These are phyloP conservation scores for Kodamaea neixiangensis DNA, from an alignment of 805 yeast genomes.

Conservation along the genomic window DNA sequence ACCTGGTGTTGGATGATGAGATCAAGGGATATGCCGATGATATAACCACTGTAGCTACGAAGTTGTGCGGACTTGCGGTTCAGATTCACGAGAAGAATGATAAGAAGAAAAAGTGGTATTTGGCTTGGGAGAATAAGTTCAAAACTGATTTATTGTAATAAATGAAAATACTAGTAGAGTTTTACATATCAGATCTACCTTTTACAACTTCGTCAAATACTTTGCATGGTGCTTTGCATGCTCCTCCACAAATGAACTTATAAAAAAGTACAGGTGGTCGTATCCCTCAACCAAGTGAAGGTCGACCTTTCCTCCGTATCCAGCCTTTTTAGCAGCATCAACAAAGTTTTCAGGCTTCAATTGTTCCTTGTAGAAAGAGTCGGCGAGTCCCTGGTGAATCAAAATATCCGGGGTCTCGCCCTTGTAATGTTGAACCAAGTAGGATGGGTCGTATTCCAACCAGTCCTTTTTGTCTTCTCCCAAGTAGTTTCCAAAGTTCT, in stretches of 20 bases:
- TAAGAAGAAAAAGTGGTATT: conserved; percentile 59
- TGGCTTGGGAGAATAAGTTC: conserved; percentile 54
- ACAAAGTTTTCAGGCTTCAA: conserved; percentile 74
- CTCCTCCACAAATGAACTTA: conserved; percentile 73
- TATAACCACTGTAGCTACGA: conserved; percentile 28
- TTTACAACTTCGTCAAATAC: conserved; percentile 38
- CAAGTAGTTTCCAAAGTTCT: conserved; percentile 77
- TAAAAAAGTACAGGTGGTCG: conserved; percentile 89
- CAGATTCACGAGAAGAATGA: conserved; percentile 50
- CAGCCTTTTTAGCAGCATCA: conserved; percentile 57
- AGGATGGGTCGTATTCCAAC: conserved; percentile 82
- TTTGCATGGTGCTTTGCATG: conserved; percentile 90
- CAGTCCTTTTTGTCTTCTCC: conserved; percentile 64
- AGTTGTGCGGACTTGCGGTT: conserved; percentile 41
- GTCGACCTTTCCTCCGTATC: conserved; percentile 60
- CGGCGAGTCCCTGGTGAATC: conserved; percentile 81
- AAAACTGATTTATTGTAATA: background rate
- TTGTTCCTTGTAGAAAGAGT: conserved; percentile 69
- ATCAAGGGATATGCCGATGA: conserved; percentile 24
- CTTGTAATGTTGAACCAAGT: conserved; percentile 57
- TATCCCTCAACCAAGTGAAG: conserved; percentile 73
- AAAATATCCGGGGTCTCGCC: conserved; percentile 61
- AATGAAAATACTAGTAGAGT: background rate
- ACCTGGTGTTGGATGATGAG: conserved; percentile 41
- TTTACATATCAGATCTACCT: conserved; percentile 11